These are phyloP conservation scores for Pythium dissotocum DNA, from an alignment of 352 stramenopile genomes.

Conservation along the genomic window DNA sequence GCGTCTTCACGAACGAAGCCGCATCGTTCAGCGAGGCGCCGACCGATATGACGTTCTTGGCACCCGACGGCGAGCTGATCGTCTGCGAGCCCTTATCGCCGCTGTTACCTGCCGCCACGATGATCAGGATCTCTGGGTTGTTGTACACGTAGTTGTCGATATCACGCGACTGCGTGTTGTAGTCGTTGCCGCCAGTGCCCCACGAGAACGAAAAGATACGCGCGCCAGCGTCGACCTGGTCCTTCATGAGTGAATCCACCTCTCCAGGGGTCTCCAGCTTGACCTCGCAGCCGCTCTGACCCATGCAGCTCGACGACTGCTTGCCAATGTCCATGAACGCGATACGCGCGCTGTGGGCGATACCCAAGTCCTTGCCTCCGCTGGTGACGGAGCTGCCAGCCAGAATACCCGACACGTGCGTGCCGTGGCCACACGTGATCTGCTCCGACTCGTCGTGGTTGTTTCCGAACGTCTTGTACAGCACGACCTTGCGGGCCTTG, in stretches of 20 bases:
- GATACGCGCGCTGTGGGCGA: slow-evolving; percentile 77
- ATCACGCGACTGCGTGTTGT: slow-evolving; percentile 56
- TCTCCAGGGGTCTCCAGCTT: slow-evolving; percentile 50
- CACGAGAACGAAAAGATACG: slow-evolving; percentile 76
- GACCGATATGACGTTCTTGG: slow-evolving; percentile 88
- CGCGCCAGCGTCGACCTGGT: slow-evolving; percentile 51
- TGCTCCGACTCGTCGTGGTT: slow-evolving; percentile 61
- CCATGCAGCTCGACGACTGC: slow-evolving; percentile 39
- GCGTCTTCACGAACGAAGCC: slow-evolving; percentile 47
- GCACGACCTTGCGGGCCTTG: slow-evolving; percentile 74
- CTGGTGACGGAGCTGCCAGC: slow-evolving; percentile 58
- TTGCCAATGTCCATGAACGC: slow-evolving; percentile 90
- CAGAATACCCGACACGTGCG: slow-evolving; percentile 84
- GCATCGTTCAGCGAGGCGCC: slow-evolving; percentile 66
- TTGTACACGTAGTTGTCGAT: slow-evolving; percentile 78
- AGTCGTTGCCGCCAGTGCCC: slow-evolving; percentile 61
- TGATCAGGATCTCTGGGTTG: slow-evolving; percentile 74
- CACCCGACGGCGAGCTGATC: slow-evolving; percentile 66
- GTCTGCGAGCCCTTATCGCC: slow-evolving; percentile 57
- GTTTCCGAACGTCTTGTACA: slow-evolving; percentile 82
- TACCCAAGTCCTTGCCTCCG: slow-evolving; percentile 51
- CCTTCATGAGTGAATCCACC: slow-evolving; percentile 51
- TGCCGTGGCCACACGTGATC: slow-evolving; percentile 81
- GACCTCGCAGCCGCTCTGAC: slow-evolving; percentile 40
- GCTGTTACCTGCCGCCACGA: slow-evolving; percentile 84